Evolutionary conservation across 495 filamentous ascomycete genomes (phyloP).

Genomic region (Daldinia bambusicola): DNA sequence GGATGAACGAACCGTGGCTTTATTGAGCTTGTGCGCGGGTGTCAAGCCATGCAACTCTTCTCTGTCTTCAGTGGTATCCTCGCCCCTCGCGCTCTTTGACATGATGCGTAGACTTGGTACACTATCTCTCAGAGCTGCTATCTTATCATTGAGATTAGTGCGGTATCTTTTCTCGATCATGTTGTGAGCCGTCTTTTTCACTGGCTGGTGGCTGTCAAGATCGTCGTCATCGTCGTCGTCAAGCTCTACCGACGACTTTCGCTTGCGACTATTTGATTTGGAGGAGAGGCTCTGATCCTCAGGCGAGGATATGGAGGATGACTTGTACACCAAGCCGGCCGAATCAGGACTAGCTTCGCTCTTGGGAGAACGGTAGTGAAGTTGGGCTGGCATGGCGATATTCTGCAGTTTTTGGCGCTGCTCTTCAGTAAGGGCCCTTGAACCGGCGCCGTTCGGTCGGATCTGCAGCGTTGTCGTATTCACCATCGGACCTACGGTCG

Average conservation of each 20-base stretch:
- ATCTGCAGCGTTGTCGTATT: constrained; percentile 29
- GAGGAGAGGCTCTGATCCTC: constrained; percentile 54
- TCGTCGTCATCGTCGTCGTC: constrained; percentile 61
- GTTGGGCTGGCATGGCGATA: constrained; percentile 66
- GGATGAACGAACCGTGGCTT: constrained; percentile 75
- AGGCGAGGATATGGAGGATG: constrained; percentile 58
- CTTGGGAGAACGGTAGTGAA: constrained; percentile 64
- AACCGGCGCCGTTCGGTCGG: constrained; percentile 30
- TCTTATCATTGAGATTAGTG: constrained; percentile 96
- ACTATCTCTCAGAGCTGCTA: constrained; percentile 86
- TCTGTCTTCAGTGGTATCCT: constrained; percentile 73
- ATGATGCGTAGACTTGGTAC: constrained; percentile 86
- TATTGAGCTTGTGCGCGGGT: constrained; percentile 91
- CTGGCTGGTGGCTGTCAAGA: constrained; percentile 72
- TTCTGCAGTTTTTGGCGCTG: constrained; percentile 63
- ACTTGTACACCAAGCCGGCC: constrained; percentile 54
- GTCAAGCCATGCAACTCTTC: constrained; percentile 83
- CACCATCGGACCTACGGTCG: constrained; percentile 30
- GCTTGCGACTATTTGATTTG: constrained; percentile 65
- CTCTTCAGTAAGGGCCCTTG: constrained; percentile 53
- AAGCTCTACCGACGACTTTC: constrained; percentile 69
- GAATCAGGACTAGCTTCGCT: constrained; percentile 63
- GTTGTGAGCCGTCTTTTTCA: constrained; percentile 96
- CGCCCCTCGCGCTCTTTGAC: constrained; percentile 72
- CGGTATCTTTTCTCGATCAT: constrained; percentile 98